These are phyloP conservation scores for Globisporangium emineosum DNA, from an alignment of 352 stramenopile species.

Conservation along the genomic window DNA sequence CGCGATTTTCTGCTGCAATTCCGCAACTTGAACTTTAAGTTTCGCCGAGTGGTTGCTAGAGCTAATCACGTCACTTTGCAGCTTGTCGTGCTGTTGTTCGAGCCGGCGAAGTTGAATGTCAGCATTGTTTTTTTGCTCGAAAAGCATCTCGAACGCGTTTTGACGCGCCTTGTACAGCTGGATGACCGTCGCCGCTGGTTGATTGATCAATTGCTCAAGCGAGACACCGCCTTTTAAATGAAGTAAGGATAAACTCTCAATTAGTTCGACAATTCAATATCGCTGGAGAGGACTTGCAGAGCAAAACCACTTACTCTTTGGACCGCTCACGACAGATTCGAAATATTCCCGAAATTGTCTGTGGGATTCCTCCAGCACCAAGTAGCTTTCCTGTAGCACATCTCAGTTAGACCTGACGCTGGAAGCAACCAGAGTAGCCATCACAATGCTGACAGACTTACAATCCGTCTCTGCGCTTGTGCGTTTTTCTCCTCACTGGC, in stretches of 20 bases:
- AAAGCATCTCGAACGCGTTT: constrained; percentile 58
- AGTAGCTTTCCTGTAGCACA: constrained; percentile 33
- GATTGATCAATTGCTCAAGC: constrained; percentile 36
- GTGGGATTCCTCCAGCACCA: constrained; percentile 40
- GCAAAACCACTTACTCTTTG: constrained; percentile 30
- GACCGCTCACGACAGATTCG: constrained; percentile 40
- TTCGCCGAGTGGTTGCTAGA: constrained; percentile 43
- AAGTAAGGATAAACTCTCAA: constrained; percentile 7
- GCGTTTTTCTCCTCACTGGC: constrained; percentile 41
- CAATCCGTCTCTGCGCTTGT: constrained; percentile 43
- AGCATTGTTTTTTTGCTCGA: constrained; percentile 48
- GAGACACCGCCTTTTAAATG: constrained; percentile 29
- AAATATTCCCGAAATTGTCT: constrained; percentile 53
- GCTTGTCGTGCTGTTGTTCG: constrained; percentile 13
- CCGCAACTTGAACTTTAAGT: constrained; percentile 40
- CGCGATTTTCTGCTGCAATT: constrained; percentile 42
- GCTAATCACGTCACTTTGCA: constrained; percentile 40
- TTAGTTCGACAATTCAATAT: background rate
- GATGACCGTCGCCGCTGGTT: constrained; percentile 44
- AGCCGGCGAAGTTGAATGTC: constrained; percentile 47
- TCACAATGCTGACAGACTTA: constrained; percentile 22
- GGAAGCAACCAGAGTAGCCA: background rate
- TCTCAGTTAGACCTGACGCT: constrained; percentile 7
- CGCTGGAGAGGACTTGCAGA: background rate
- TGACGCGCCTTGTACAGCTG: constrained; percentile 55